Percentiles rank a stretch among this genome's conserved stretches.
phyloP scores from a whole-genome alignment of 805 yeast species.

The Wickerhamiella domercqiae region DNA sequence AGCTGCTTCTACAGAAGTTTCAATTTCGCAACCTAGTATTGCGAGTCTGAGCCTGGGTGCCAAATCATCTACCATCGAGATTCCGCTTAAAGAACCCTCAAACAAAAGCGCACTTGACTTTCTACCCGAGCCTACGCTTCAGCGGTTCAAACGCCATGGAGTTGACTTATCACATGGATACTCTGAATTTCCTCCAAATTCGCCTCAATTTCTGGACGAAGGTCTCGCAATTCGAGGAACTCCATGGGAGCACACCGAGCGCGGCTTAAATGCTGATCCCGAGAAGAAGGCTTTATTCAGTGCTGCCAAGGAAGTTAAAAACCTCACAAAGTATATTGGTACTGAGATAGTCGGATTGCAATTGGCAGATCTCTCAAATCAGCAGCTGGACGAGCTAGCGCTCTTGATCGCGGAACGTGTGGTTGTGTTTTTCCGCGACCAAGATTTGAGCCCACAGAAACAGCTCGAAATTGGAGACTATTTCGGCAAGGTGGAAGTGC shows the following conservation, averaged over 20 bases:
- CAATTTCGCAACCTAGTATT: too few relatives aligned
- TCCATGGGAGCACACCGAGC: conserved; percentile 23
- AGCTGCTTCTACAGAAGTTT: too few relatives aligned
- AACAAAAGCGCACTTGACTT: conserved; percentile 5
- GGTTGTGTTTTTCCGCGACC: conserved; percentile 38
- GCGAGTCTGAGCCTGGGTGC: too few relatives aligned
- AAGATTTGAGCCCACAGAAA: conserved; percentile 29
- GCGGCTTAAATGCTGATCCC: conserved; percentile 27
- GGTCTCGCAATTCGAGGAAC: conserved; percentile 26
- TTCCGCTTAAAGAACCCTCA: too few relatives aligned
- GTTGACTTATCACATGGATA: conserved; percentile 29
- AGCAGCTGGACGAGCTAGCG: conserved; percentile 35
- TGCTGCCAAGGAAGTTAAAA: conserved; percentile 29
- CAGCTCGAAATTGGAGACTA: conserved; percentile 33
- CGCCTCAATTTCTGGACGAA: conserved; percentile 30
- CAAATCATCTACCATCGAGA: too few relatives aligned
- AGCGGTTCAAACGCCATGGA: conserved; percentile 25
- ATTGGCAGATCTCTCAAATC: conserved; percentile 28
- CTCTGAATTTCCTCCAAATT: conserved; percentile 26
- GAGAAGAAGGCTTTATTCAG: conserved; percentile 30
- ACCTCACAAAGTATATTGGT: conserved; percentile 34
- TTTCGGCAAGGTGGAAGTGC: conserved; percentile 32
- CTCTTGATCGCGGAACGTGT: conserved; percentile 33
- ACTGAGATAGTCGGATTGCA: conserved; percentile 36
- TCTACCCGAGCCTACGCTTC: conserved; percentile 20